Conservation (phyloP, 495 filamentous ascomycete species). For the Talaromyces thailandensis region DNA sequence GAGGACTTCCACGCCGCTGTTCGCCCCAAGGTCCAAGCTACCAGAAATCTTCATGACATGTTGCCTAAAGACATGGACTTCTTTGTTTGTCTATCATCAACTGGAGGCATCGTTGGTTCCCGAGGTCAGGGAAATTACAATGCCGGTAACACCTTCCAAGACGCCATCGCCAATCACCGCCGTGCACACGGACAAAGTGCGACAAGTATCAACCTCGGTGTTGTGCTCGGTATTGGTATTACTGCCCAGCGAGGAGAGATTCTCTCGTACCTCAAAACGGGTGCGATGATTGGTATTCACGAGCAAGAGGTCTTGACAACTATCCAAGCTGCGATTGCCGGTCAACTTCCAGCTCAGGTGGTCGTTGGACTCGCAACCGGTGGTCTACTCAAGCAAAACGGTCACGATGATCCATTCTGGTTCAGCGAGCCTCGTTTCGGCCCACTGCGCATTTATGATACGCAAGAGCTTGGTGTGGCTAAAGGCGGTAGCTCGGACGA, state of each 20-base stretch:
- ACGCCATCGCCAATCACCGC: background rate
- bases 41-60: slow-evolving; percentile 40
- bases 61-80: slow-evolving; percentile 23
- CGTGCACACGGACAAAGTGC: background rate
- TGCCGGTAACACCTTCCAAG: slow-evolving; percentile 16
- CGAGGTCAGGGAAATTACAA: slow-evolving; percentile 1
- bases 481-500: background rate
- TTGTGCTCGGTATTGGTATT: background rate
- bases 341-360: background rate
- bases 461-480: background rate
- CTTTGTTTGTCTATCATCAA: slow-evolving; percentile 14
- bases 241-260: background rate
- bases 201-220: background rate
- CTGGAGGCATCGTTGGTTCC: slow-evolving; percentile 2
- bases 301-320: background rate
- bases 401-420: background rate
- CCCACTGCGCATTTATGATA: background rate
- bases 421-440: background rate
- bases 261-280: background rate
- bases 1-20: background rate
- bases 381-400: background rate
- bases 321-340: background rate
- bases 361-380: background rate
- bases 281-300: background rate
- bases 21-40: slow-evolving; percentile 15